Evolutionary conservation across 805 yeast species (phyloP).

Genomic region (Saccharomycodes ludwigii): DNA sequence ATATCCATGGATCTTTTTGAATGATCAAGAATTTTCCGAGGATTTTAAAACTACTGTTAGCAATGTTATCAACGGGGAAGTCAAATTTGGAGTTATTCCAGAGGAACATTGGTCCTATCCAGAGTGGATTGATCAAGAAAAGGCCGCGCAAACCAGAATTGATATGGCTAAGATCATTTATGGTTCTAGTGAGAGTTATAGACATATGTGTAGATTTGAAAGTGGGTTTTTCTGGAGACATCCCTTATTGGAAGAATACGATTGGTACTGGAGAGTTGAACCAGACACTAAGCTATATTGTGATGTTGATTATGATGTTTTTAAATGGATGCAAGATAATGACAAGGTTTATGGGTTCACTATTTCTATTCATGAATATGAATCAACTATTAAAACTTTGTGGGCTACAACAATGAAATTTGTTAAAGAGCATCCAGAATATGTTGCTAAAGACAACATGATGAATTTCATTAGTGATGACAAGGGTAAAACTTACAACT

Average conservation of each 20-base stretch:
- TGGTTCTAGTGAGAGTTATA: slow-evolving; percentile 63
- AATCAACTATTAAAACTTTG: slow-evolving; percentile 59
- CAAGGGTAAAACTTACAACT: slow-evolving; percentile 57
- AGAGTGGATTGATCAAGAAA: slow-evolving; percentile 58
- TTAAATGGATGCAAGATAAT: slow-evolving; percentile 69
- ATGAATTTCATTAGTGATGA: slow-evolving; percentile 64
- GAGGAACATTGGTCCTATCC: slow-evolving; percentile 83
- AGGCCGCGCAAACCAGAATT: slow-evolving; percentile 52
- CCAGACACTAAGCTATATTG: slow-evolving; percentile 67
- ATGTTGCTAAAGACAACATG: slow-evolving; percentile 47
- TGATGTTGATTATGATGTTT: slow-evolving; percentile 68
- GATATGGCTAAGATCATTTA: slow-evolving; percentile 57
- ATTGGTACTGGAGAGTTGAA: slow-evolving; percentile 90
- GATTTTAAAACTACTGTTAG: slow-evolving; percentile 50
- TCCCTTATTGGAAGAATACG: slow-evolving; percentile 51
- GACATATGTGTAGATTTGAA: slow-evolving; percentile 86
- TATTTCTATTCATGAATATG: slow-evolving; percentile 56
- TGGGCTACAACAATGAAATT: slow-evolving; percentile 67
- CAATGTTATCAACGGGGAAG: slow-evolving; percentile 44
- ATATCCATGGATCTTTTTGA: slow-evolving; percentile 89
- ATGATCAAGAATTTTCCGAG: slow-evolving; percentile 63
- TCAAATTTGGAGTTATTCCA: slow-evolving; percentile 63
- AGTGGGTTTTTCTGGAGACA: slow-evolving; percentile 77
- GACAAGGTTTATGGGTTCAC: slow-evolving; percentile 67
- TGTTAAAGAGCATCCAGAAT: slow-evolving; percentile 44